These are phyloP conservation scores for Colletotrichum musicola DNA, from an alignment of 2,329 filamentous ascomycete genomes.

Conservation along the genomic window DNA sequence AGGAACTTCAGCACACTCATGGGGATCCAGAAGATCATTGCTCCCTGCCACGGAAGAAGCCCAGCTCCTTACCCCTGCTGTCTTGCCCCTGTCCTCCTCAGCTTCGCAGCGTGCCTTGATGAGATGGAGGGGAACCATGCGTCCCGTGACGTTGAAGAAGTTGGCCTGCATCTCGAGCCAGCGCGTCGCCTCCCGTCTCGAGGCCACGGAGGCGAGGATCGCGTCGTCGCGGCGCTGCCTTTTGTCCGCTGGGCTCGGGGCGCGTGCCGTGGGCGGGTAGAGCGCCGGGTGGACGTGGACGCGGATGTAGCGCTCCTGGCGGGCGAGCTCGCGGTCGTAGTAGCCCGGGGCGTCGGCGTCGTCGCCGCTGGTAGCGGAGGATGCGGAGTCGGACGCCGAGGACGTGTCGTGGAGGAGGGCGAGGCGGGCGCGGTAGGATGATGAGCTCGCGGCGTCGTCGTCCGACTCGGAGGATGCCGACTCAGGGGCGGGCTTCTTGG, in stretches of 20 bases:
- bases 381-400: slow-evolving; percentile 41
- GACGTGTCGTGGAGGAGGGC: slow-evolving; percentile 46
- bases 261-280: slow-evolving; percentile 47
- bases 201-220: slow-evolving; percentile 52
- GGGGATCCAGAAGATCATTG: slow-evolving; percentile 35
- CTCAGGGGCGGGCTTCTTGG: background rate
- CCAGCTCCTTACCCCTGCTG: slow-evolving; percentile 32
- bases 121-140: slow-evolving; percentile 54
- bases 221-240: slow-evolving; percentile 46
- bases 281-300: slow-evolving; percentile 47
- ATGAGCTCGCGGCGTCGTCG: slow-evolving; percentile 32
- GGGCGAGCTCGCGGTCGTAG: slow-evolving; percentile 39
- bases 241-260: slow-evolving; percentile 34
- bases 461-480: slow-evolving; percentile 17
- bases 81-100: slow-evolving; percentile 43
- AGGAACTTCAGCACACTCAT: slow-evolving; percentile 18
- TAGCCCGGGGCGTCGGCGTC: slow-evolving; percentile 23
- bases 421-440: slow-evolving; percentile 21
- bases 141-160: slow-evolving; percentile 58
- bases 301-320: slow-evolving; percentile 48
- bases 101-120: slow-evolving; percentile 51
- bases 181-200: slow-evolving; percentile 47
- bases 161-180: slow-evolving; percentile 60
- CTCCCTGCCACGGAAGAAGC: slow-evolving; percentile 29
- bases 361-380: slow-evolving; percentile 32